phyloP scores from a whole-genome alignment of 768 basidiomycete species.

The Suillus subluteus region DNA sequence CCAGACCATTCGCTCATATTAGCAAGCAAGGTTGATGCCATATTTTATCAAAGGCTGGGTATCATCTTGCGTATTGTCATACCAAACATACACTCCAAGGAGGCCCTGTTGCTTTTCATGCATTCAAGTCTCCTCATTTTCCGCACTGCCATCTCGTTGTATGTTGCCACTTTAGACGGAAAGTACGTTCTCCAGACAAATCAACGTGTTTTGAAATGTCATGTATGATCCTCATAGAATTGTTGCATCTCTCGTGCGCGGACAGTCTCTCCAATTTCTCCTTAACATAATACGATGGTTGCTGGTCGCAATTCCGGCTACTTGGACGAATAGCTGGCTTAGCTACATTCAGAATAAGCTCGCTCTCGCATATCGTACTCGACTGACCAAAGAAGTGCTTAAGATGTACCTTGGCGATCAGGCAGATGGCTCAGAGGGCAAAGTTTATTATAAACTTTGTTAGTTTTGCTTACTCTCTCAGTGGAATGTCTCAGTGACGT shows the following conservation, averaged over 20 bases:
- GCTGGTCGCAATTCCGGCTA: conserved; percentile 89
- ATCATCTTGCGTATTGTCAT: conserved; percentile 86
- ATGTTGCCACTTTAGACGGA: conserved; percentile 93
- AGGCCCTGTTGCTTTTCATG: conserved; percentile 83
- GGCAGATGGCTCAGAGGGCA: conserved; percentile 65
- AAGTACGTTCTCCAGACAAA: conserved; percentile 51
- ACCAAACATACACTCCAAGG: conserved; percentile 82
- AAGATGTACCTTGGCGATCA: conserved; percentile 81
- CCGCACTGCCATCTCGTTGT: conserved; percentile 89
- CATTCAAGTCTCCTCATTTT: conserved; percentile 90
- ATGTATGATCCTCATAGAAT: conserved; percentile 55
- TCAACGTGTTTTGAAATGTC: conserved; percentile 10
- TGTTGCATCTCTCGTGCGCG: conserved; percentile 92
- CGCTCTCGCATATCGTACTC: conserved; percentile 83
- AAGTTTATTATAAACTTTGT: conserved; percentile 94
- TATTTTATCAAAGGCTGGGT: conserved; percentile 84
- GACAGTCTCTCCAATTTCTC: conserved; percentile 77
- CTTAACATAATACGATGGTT: conserved; percentile 89
- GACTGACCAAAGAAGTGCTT: conserved; percentile 84
- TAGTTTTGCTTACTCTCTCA: conserved; percentile 26
- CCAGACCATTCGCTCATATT: background rate
- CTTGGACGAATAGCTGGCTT: conserved; percentile 92
- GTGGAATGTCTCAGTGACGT: conserved; percentile 9
- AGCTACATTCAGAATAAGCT: conserved; percentile 94
- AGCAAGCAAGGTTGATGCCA: conserved; percentile 73